Conservation (phyloP, 2,329 filamentous ascomycete species). For the Pyrenochaeta sp. region DNA sequence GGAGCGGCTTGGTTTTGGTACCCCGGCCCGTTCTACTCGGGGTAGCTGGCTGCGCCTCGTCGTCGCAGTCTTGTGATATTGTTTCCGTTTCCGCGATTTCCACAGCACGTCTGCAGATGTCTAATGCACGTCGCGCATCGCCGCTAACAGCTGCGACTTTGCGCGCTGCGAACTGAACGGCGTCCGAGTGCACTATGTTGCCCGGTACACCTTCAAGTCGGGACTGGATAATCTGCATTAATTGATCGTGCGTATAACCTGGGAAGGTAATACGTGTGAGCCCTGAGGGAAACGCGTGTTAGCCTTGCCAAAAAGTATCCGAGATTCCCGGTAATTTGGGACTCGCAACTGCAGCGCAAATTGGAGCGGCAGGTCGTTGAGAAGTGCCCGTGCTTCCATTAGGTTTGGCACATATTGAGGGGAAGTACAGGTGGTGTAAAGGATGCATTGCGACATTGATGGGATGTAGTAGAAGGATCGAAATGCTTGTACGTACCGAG, state of each 20-base stretch:
- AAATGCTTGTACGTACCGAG: slow-evolving; percentile 46
- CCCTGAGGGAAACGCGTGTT: slow-evolving; percentile 54
- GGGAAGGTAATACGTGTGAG: slow-evolving; percentile 96
- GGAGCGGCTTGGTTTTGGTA: slow-evolving; percentile 40
- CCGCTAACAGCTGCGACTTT: slow-evolving; percentile 97
- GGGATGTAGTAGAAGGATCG: slow-evolving; percentile 29
- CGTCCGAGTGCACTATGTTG: slow-evolving; percentile 89
- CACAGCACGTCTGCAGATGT: slow-evolving; percentile 94
- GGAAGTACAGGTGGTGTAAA: slow-evolving; percentile 5
- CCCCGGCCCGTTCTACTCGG: slow-evolving; percentile 66
- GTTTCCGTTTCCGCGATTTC: slow-evolving; percentile 86
- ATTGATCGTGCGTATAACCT: slow-evolving; percentile 94
- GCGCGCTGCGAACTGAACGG: slow-evolving; percentile 92
- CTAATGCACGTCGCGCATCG: slow-evolving; percentile 88
- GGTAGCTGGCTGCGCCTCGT: slow-evolving; percentile 61
- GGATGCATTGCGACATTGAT: slow-evolving; percentile 12
- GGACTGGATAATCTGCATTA: slow-evolving; percentile 98
- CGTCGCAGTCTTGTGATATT: slow-evolving; percentile 39
- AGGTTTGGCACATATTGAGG: slow-evolving; percentile 26
- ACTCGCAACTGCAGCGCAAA: slow-evolving; percentile 28
- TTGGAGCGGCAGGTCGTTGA: slow-evolving; percentile 20
- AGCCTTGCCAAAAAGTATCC: slow-evolving; percentile 38
- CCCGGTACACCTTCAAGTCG: slow-evolving; percentile 87
- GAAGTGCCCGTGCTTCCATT: slow-evolving; percentile 24
- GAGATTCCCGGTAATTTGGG: slow-evolving; percentile 22